Conservation (phyloP, 257 asterid genomes). For the Haberlea rhodopensis region DNA sequence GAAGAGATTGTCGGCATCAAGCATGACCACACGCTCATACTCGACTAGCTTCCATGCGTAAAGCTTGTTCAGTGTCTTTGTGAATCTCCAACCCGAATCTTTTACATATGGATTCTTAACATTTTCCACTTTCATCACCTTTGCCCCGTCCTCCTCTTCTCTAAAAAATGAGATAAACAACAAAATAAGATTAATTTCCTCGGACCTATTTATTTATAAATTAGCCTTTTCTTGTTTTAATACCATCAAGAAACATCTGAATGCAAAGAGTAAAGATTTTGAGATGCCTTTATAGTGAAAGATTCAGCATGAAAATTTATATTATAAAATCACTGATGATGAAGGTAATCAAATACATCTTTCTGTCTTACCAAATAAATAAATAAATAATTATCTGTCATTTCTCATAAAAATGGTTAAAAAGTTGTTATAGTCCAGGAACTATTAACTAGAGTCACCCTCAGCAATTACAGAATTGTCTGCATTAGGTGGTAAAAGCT, state of each 20-base stretch:
- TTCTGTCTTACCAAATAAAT: too few species aligned
- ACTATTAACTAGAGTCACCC: too few species aligned
- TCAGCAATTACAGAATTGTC: neutral
- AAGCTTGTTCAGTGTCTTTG: constrained; percentile 70
- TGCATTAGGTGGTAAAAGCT: neutral
- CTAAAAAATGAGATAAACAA: constrained; percentile 25
- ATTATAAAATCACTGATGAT: neutral
- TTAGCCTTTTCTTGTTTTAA: neutral
- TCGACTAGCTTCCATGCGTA: constrained; percentile 88
- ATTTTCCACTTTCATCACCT: constrained; percentile 71
- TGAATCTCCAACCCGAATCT: constrained; percentile 58
- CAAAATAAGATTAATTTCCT: constrained; percentile 6
- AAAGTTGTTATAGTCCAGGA: too few species aligned
- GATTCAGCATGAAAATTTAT: neutral
- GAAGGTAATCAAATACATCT: neutral
- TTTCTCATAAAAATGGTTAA: too few species aligned
- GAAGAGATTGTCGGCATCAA: constrained; percentile 89
- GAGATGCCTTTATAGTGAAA: neutral
- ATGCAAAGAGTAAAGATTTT: neutral
- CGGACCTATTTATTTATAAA: neutral
- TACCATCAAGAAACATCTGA: neutral
- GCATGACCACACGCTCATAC: constrained; percentile 84
- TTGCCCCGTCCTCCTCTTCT: constrained; percentile 73
- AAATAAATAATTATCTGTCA: too few species aligned
- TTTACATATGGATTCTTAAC: constrained; percentile 60